Conservation (phyloP, 306 rosid genomes). For the Quercus ilex region DNA sequence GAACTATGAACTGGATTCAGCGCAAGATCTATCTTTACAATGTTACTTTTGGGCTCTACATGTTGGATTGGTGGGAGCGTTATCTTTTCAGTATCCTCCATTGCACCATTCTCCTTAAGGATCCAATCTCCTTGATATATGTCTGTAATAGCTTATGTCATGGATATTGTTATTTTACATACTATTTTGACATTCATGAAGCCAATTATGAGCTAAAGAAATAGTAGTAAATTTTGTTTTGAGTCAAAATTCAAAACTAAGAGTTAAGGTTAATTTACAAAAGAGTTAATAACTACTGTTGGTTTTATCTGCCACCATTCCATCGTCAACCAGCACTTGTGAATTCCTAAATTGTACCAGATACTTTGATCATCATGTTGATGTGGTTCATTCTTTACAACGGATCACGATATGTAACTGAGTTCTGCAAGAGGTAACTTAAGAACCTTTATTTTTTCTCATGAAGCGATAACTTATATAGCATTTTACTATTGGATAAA, state of each 20-base stretch:
- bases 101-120: not conserved
- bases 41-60: constrained; percentile 90
- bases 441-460: not conserved
- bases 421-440: constrained; percentile 60
- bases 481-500: not conserved
- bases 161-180: too few relatives aligned
- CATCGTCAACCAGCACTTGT: constrained; percentile 16
- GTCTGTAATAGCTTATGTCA: not conserved
- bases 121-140: constrained; percentile 7
- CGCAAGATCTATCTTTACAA: constrained; percentile 84
- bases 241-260: not conserved
- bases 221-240: too few relatives aligned
- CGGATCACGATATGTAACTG: constrained; percentile 40
- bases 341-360: constrained; percentile 51
- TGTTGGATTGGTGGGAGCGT: constrained; percentile 99
- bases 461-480: not conserved
- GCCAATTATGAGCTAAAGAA: not conserved
- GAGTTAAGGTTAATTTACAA: not conserved
- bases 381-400: constrained; percentile 71
- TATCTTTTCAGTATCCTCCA: constrained; percentile 79
- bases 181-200: not conserved
- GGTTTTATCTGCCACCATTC: not conserved
- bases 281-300: not conserved
- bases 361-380: constrained; percentile 61
- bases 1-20: constrained; percentile 79